These are phyloP conservation scores for Ophiosphaerella narmari DNA, from an alignment of 2,329 filamentous ascomycete species.

Conservation along the genomic window DNA sequence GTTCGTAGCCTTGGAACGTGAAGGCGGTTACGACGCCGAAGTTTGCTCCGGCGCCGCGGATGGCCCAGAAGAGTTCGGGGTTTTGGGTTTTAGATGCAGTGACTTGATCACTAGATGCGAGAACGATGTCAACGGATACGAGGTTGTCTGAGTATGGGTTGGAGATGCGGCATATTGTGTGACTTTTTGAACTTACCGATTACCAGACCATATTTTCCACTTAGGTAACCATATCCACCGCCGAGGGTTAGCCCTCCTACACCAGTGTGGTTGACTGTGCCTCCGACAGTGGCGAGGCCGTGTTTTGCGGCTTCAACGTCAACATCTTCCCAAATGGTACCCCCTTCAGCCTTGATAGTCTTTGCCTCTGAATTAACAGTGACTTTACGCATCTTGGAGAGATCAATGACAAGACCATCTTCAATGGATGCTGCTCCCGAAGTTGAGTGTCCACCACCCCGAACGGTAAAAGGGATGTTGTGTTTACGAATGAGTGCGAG, in stretches of 20 bases:
- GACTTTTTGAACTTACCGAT: conserved; percentile 48
- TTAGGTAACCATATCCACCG: conserved; percentile 64
- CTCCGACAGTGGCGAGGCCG: conserved; percentile 63
- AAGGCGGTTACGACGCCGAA: conserved; percentile 51
- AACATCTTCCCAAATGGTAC: conserved; percentile 60
- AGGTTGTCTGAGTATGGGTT: conserved; percentile 41
- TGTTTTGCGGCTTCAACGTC: conserved; percentile 57
- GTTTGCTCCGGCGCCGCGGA: conserved; percentile 45
- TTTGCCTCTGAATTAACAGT: conserved; percentile 52
- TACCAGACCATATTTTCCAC: conserved; percentile 58
- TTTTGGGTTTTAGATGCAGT: conserved; percentile 32
- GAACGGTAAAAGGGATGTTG: conserved; percentile 57
- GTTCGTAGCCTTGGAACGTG: conserved; percentile 40
- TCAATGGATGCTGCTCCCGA: conserved; percentile 56
- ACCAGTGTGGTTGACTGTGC: conserved; percentile 66
- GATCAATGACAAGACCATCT: conserved; percentile 61
- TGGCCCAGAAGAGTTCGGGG: conserved; percentile 46
- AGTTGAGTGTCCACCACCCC: conserved; percentile 62
- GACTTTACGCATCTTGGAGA: conserved; percentile 57
- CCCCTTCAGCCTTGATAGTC: conserved; percentile 57
- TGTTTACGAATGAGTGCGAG: conserved; percentile 28
- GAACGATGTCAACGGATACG: conserved; percentile 37
- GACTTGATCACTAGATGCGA: conserved; percentile 43
- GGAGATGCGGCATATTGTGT: not conserved
- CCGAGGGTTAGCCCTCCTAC: conserved; percentile 61